phyloP scores from a whole-genome alignment of 371 early-diverging fungal species.

The Mortierella sp. region DNA sequence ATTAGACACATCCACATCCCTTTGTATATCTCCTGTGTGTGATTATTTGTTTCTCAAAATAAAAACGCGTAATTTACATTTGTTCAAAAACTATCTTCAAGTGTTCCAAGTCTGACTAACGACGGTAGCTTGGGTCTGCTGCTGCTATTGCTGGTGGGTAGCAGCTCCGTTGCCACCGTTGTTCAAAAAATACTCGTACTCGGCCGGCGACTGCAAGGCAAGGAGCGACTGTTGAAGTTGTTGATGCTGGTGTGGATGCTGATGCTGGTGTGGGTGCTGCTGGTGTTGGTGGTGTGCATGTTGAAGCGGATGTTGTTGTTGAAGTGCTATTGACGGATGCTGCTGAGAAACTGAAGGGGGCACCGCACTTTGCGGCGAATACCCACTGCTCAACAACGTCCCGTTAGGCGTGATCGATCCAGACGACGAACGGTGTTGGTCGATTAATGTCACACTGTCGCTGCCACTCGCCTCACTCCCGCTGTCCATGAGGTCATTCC shows the following conservation, averaged over 20 bases:
- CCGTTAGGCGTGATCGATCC: background rate
- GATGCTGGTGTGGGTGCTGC: conserved; percentile 2
- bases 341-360: background rate
- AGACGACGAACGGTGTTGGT: background rate
- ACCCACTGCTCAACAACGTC: conserved; percentile 7
- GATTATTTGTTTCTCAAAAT: background rate
- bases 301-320: conserved; percentile 20
- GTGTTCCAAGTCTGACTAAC: background rate
- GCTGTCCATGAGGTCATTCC: conserved; percentile 19
- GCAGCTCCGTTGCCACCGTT: background rate
- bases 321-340: background rate
- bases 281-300: conserved; percentile 13
- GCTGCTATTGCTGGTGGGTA: background rate
- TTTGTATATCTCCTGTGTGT: background rate
- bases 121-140: background rate
- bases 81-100: background rate
- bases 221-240: conserved; percentile 15
- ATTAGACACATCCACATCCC: too few relatives aligned
- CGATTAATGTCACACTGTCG: background rate
- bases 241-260: background rate
- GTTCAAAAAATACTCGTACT: conserved; percentile 13
- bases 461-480: conserved; percentile 7
- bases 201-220: conserved; percentile 20
- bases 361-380: conserved; percentile 8
- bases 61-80: background rate